Percentiles rank a stretch among this genome's conserved stretches.
Conservation (phyloP, 2,329 filamentous ascomycete genomes). For the Penicillium thymicola region DNA sequence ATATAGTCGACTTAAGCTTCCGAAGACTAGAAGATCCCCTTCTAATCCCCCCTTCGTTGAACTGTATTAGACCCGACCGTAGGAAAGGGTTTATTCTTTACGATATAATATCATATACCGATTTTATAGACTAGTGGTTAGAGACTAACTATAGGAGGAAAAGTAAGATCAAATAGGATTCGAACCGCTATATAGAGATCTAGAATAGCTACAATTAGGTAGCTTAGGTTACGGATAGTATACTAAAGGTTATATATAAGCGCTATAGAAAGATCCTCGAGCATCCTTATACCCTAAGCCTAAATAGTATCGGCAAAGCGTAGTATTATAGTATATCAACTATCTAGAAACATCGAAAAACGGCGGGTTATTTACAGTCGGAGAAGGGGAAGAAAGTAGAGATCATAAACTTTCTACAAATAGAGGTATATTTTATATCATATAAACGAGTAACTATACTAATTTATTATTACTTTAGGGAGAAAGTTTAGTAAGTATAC, state of each 20-base stretch:
- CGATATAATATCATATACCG: too few species aligned
- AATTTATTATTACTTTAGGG: neutral
- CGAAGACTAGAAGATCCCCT: too few species aligned
- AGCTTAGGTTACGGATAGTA: neutral
- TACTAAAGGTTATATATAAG: neutral
- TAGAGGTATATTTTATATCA: too few species aligned
- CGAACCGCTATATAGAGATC: neutral
- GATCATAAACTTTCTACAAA: too few species aligned
- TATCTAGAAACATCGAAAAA: neutral
- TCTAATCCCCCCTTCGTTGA: too few species aligned
- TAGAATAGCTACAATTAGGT: neutral
- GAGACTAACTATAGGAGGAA: neutral
- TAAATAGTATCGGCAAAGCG: too few species aligned
- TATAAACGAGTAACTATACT: too few species aligned
- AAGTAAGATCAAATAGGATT: neutral
- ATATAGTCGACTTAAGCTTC: too few species aligned
- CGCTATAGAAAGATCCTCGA: neutral
- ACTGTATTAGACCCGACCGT: too few species aligned
- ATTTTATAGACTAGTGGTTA: neutral
- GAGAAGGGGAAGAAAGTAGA: too few species aligned
- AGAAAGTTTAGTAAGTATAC: neutral
- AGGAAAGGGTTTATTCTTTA: too few species aligned
- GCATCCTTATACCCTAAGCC: neutral
- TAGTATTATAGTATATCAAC: neutral
- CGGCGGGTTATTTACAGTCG: too few species aligned